These are phyloP conservation scores for Cryptococcus sp. DNA, from an alignment of 1,284 basidiomycete species.

Conservation along the genomic window DNA sequence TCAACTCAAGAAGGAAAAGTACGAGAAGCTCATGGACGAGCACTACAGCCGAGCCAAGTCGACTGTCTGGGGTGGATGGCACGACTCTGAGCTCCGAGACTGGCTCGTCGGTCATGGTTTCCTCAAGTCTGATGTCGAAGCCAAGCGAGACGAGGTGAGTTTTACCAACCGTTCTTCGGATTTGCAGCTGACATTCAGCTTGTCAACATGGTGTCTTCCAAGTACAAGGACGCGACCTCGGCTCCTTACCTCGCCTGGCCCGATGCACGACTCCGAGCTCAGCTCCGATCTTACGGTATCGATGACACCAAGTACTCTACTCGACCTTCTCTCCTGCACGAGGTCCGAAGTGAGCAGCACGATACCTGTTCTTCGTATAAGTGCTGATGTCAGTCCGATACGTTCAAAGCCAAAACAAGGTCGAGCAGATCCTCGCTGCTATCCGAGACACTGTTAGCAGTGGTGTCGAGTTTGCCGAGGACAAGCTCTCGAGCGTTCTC, in stretches of 20 bases:
- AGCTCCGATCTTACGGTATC: slow-evolving; percentile 66
- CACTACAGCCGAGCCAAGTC: slow-evolving; percentile 68
- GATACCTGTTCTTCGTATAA: too few relatives aligned
- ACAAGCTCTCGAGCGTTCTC: slow-evolving; percentile 51
- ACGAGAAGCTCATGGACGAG: slow-evolving; percentile 66
- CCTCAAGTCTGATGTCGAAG: slow-evolving; percentile 60
- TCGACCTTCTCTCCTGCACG: slow-evolving; percentile 64
- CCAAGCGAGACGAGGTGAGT: slow-evolving; percentile 65
- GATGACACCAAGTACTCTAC: slow-evolving; percentile 58
- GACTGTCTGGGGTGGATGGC: slow-evolving; percentile 67
- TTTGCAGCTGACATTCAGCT: too few relatives aligned
- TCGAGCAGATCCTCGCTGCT: slow-evolving; percentile 56
- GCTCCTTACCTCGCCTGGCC: slow-evolving; percentile 78
- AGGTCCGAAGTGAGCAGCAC: slow-evolving; percentile 56
- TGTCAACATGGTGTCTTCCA: slow-evolving; percentile 27
- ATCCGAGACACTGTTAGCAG: slow-evolving; percentile 60
- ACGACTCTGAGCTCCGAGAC: slow-evolving; percentile 65
- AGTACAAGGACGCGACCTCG: slow-evolving; percentile 48
- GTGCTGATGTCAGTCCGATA: slow-evolving; percentile 53
- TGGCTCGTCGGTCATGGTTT: slow-evolving; percentile 75
- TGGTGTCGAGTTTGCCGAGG: slow-evolving; percentile 63
- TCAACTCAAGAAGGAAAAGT: slow-evolving; percentile 65
- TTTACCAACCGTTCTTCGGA: too few relatives aligned
- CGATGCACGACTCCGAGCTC: slow-evolving; percentile 77
- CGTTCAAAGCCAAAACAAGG: slow-evolving; percentile 57